A percentile compares a stretch with the other conserved stretches of the same genome.
These are phyloP conservation scores for Ceratocystis harringtonii DNA, from an alignment of 2,329 filamentous ascomycete species.

Conservation along the genomic window DNA sequence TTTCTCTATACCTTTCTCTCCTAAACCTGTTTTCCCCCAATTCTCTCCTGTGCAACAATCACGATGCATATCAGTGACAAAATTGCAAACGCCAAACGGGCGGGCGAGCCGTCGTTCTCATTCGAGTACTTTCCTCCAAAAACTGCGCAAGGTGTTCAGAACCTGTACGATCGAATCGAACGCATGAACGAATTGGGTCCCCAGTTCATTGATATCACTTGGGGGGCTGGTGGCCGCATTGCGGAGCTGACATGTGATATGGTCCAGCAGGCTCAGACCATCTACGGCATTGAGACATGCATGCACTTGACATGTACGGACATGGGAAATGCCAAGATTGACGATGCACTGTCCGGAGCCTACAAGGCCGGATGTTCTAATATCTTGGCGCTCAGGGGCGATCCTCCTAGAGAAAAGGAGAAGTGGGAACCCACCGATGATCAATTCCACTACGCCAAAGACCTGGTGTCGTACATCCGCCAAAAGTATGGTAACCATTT, in stretches of 20 bases:
- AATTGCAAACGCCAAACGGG: conserved; percentile 64
- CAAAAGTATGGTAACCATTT: conserved; percentile 60
- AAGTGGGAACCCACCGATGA: conserved; percentile 81
- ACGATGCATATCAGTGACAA: conserved; percentile 91
- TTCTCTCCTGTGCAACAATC: conserved; percentile 22
- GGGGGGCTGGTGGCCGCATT: conserved; percentile 85
- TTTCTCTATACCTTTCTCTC: neutral
- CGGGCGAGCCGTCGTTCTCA: conserved; percentile 77
- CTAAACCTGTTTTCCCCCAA: neutral
- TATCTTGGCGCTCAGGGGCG: conserved; percentile 82
- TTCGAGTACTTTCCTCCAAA: conserved; percentile 99
- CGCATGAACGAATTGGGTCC: conserved; percentile 92
- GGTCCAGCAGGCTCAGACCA: conserved; percentile 88
- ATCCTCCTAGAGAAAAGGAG: conserved; percentile 85
- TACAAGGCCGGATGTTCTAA: conserved; percentile 96
- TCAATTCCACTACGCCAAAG: conserved; percentile 81
- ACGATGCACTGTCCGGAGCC: conserved; percentile 71
- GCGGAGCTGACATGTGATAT: conserved; percentile 93
- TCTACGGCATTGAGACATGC: conserved; percentile 92
- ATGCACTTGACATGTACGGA: conserved; percentile 99
- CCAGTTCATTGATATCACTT: conserved; percentile 95
- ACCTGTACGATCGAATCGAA: conserved; percentile 98
- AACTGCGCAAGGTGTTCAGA: conserved; percentile 93
- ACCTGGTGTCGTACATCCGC: conserved; percentile 74
- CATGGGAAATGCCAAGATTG: conserved; percentile 86